Conservation (phyloP, 768 basidiomycete genomes). For the Tricholoma hemisulphureum region DNA sequence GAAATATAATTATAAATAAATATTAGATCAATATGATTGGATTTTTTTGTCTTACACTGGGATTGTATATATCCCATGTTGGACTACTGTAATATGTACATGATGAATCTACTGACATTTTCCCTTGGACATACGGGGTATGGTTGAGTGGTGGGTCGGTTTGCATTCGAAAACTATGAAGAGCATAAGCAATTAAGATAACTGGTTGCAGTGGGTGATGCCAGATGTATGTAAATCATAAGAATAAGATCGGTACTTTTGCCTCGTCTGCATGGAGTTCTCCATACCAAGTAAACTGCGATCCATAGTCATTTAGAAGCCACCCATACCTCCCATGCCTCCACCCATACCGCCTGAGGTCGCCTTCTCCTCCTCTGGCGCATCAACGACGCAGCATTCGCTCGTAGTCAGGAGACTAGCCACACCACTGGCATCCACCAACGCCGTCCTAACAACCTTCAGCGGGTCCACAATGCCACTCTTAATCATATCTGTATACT, state of each 20-base stretch:
- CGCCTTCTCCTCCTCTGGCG: constrained; percentile 72
- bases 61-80: too few species aligned
- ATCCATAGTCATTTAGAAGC: constrained; percentile 20
- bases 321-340: constrained; percentile 42
- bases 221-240: constrained; percentile 1
- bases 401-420: constrained; percentile 90
- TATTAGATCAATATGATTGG: too few species aligned
- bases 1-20: too few species aligned
- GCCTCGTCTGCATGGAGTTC: neutral
- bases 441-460: constrained; percentile 91
- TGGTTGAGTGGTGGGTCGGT: constrained; percentile 2
- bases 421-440: constrained; percentile 92
- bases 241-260: constrained; percentile 5
- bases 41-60: too few species aligned
- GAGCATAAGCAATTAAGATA: neutral
- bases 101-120: too few species aligned
- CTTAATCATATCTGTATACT: constrained; percentile 94
- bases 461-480: constrained; percentile 93
- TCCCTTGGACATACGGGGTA: too few species aligned
- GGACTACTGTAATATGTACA: too few species aligned
- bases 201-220: constrained; percentile 3
- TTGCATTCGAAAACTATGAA: constrained; percentile 2
- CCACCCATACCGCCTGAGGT: constrained; percentile 48
- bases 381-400: constrained; percentile 90
- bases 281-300: neutral